A percentile compares a stretch with the other conserved stretches of the same genome.
phyloP scores from a whole-genome alignment of 2,329 filamentous ascomycete species.

The Cladophialophora immunda region DNA sequence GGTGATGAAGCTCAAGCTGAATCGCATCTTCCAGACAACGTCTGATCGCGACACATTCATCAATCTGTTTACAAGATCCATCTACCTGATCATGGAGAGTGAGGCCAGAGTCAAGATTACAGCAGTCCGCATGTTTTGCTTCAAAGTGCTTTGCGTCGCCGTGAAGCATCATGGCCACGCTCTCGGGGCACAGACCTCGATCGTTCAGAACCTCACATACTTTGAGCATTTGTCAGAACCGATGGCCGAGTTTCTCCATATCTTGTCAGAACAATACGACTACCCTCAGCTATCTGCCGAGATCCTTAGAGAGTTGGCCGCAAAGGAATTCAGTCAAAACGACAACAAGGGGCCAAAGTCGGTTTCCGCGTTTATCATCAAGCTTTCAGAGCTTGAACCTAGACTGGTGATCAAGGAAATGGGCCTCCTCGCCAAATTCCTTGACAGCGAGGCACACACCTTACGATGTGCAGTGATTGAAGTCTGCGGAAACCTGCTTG shows the following conservation, averaged over 20 bases:
- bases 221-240: slow-evolving; percentile 99
- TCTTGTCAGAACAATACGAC: slow-evolving; percentile 95
- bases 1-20: slow-evolving; percentile 88
- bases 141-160: slow-evolving; percentile 95
- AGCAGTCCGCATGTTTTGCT: slow-evolving; percentile 92
- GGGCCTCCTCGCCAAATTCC: slow-evolving; percentile 89
- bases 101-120: slow-evolving; percentile 91
- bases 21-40: slow-evolving; percentile 93
- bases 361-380: slow-evolving; percentile 90
- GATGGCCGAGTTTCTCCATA: slow-evolving; percentile 98
- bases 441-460: slow-evolving; percentile 97
- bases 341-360: slow-evolving; percentile 96
- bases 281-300: slow-evolving; percentile 95
- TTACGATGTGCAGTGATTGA: slow-evolving; percentile 93
- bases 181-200: slow-evolving; percentile 95
- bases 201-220: slow-evolving; percentile 96
- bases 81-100: slow-evolving; percentile 93
- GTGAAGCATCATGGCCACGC: slow-evolving; percentile 98
- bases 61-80: slow-evolving; percentile 86
- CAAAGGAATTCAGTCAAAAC: slow-evolving; percentile 97
- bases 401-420: slow-evolving; percentile 96
- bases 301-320: slow-evolving; percentile 90
- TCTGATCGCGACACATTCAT: slow-evolving; percentile 97
- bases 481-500: slow-evolving; percentile 94
- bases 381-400: slow-evolving; percentile 90